These are phyloP conservation scores for Antitrichia curtipendula DNA, from an alignment of 225 moss, liverwort and hornwort species.

Conservation along the genomic window DNA sequence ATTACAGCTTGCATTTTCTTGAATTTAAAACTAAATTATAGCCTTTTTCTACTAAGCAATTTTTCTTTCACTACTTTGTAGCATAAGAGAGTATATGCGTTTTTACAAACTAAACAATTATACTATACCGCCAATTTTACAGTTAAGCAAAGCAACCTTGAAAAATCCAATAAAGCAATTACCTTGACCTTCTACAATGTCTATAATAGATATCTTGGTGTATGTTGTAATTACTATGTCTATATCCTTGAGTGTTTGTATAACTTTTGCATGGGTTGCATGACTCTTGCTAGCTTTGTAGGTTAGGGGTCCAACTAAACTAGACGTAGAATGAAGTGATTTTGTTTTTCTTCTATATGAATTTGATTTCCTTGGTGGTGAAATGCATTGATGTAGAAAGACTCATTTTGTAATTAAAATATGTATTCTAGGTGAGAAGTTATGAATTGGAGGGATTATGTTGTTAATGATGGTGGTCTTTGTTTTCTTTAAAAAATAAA, in stretches of 20 bases:
- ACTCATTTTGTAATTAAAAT: not conserved
- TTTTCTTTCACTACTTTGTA: not conserved
- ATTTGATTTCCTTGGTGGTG: not conserved
- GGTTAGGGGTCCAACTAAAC: not conserved
- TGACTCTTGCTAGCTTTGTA: fast-evolving
- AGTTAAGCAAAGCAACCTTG: not conserved
- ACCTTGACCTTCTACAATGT: not conserved
- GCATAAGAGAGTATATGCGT: fast-evolving
- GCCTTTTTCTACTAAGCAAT: not conserved
- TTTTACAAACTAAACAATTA: not conserved
- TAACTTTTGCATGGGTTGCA: not conserved
- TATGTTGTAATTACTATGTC: not conserved
- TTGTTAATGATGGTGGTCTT: not conserved
- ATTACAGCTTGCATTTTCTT: not conserved
- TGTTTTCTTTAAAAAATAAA: too few species aligned
- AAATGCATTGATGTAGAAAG: too few species aligned
- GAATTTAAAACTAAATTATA: fast-evolving
- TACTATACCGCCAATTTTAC: not conserved
- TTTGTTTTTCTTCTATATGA: not conserved
- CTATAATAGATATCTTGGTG: not conserved
- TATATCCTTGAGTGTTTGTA: not conserved
- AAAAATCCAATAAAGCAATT: too few species aligned
- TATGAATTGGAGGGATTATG: fast-evolving
- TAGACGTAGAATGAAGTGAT: not conserved
- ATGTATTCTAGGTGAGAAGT: not conserved